phyloP scores from a whole-genome alignment of 164 flowering plant genomes.

The Protea cynaroides region DNA sequence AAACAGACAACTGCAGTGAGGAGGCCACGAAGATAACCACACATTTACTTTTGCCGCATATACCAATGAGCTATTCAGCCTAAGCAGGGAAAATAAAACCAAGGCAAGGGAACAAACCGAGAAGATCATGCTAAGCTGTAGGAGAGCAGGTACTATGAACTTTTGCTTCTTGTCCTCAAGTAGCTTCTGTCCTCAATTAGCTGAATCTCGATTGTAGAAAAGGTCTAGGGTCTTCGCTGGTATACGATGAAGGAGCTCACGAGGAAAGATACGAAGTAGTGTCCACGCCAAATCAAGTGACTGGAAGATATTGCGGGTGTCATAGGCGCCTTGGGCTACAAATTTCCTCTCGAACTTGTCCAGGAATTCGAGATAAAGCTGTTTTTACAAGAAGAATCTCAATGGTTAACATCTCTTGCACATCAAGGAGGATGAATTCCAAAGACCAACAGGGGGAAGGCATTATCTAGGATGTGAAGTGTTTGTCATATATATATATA shows the following conservation, averaged over 20 bases:
- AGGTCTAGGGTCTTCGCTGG: constrained; percentile 93
- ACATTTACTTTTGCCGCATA: constrained; percentile 15
- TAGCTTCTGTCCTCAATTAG: constrained; percentile 21
- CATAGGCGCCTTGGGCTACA: constrained; percentile 80
- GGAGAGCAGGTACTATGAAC: too few relatives aligned
- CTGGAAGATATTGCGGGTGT: constrained; percentile 86
- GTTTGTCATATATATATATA: background rate
- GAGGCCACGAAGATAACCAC: constrained; percentile 8
- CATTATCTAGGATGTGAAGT: too few relatives aligned
- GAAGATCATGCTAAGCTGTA: constrained; percentile 5
- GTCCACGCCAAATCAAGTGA: constrained; percentile 99
- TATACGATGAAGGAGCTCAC: constrained; percentile 96
- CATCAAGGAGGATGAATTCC: too few relatives aligned
- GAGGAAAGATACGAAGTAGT: constrained; percentile 88
- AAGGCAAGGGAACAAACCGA: constrained; percentile 3
- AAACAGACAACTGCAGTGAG: background rate
- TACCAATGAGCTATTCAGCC: background rate
- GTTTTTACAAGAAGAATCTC: constrained; percentile 12
- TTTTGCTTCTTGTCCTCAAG: constrained; percentile 15
- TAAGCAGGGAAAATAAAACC: background rate
- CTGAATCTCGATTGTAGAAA: constrained; percentile 62
- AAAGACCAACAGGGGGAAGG: too few relatives aligned
- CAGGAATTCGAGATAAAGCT: constrained; percentile 91
- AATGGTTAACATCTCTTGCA: background rate
- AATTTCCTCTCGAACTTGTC: constrained; percentile 96